Base-by-base conservation (phyloP, 345 rosid species). In the Hypericum perforatum region DNA sequence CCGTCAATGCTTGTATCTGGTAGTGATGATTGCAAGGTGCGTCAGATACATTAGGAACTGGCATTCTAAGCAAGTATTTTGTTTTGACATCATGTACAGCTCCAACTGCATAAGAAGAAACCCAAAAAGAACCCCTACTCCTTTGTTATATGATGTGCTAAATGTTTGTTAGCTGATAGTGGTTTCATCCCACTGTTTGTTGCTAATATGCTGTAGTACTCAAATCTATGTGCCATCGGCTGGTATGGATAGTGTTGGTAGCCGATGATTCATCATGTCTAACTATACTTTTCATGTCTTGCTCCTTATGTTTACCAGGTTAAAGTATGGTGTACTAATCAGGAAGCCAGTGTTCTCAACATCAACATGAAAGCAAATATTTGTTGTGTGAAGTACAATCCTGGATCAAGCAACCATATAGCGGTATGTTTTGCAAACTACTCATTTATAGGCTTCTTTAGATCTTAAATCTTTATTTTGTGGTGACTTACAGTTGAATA, bases 331-430 rank as follows among this genome's bases (percentile, higher is more conserved):
- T 85, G 99, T 82, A 89, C 87, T 38, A 84, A 70, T 53, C 91
- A 84, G 75, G 99, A 92, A 75, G 89, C 94, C 49, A 92, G 99
- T 38, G 94, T 85, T 67, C 76, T 78, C 32, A 85, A 92, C 67
- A 92, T 92, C 49, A 95, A 92, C 77, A 82, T 92, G 99, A 92
- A 89, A 72, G 97, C 99, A 41, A 92, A 89, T 65, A 92, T 92
- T 65, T 92, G 99, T 49, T 88, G 97, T 46, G 99, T 92, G 68
- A 92, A 92, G 76, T 92, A 79, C 67, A 92, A 92, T 76, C 99
- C 99, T 56, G 97, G 95, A 74, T 85, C 90, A 60, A 78, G 97
- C 91, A 76, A 88, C 69, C 72, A 70, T 65, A 78, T 94, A 67
- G 99, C 95, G 84, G 99, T 92, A 82, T 51, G 71, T 63, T 53